Evolutionary conservation across 495 filamentous ascomycete species (phyloP).

Genomic region (Neurospora sp.): DNA sequence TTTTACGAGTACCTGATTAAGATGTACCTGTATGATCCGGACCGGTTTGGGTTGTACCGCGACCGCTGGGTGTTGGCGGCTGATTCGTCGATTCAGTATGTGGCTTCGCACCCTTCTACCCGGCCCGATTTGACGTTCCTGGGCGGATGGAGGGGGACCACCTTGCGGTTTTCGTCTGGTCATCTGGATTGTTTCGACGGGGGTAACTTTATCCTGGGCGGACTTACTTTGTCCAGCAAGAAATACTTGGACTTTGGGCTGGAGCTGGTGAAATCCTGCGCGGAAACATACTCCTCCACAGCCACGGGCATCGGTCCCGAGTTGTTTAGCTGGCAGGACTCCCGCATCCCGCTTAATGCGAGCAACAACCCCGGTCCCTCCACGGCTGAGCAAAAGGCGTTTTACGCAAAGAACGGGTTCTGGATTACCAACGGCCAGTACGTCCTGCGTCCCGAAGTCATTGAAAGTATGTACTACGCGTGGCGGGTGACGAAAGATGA

Average conservation of each 20-base stretch:
- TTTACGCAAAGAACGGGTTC: slow-evolving; percentile 61
- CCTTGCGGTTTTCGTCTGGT: slow-evolving; percentile 42
- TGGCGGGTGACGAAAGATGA: slow-evolving; percentile 64
- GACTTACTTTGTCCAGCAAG: slow-evolving; percentile 50
- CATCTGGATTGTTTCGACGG: slow-evolving; percentile 79
- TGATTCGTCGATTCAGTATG: slow-evolving; percentile 62
- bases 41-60: slow-evolving; percentile 50
- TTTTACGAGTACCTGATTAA: slow-evolving; percentile 94
- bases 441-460: slow-evolving; percentile 70
- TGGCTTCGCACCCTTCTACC: slow-evolving; percentile 59
- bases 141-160: slow-evolving; percentile 40
- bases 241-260: slow-evolving; percentile 69
- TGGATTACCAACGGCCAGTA: slow-evolving; percentile 57
- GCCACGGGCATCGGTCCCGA: slow-evolving; percentile 73
- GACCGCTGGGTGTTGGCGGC: slow-evolving; percentile 72
- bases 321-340: slow-evolving; percentile 58
- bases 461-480: slow-evolving; percentile 85
- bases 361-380: slow-evolving; percentile 34
- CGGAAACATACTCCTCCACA: slow-evolving; percentile 60
- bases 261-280: slow-evolving; percentile 60
- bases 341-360: slow-evolving; percentile 23
- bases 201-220: slow-evolving; percentile 83
- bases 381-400: slow-evolving; percentile 30
- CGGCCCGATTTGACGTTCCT: slow-evolving; percentile 70
- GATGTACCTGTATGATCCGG: slow-evolving; percentile 77